Evolutionary conservation across 2,329 filamentous ascomycete species (phyloP).

Genomic region (Raffaelea deltoideospora): DNA sequence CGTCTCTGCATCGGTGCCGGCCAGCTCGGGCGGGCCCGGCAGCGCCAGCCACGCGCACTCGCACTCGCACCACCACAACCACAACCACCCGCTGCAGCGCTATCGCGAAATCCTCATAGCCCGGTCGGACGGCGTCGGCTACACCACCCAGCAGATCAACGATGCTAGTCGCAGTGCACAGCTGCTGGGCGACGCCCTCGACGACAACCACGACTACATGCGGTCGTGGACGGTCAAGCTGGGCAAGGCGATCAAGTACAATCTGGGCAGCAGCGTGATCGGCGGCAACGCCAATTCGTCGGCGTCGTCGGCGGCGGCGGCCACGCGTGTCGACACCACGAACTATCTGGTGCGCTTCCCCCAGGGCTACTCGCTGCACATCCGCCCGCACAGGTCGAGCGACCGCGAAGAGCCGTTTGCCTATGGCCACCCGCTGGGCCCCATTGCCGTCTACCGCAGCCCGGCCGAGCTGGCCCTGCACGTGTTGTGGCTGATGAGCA

Average conservation of each 20-base stretch:
- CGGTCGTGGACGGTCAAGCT: slow-evolving; percentile 11
- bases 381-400: slow-evolving; percentile 7
- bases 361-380: slow-evolving; percentile 9
- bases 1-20: too few relatives aligned
- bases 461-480: slow-evolving; percentile 38
- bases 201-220: slow-evolving; percentile 7
- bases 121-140: slow-evolving; percentile 9
- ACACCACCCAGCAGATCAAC: slow-evolving; percentile 11
- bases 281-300: background rate
- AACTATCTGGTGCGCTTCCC: slow-evolving; percentile 10
- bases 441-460: slow-evolving; percentile 24
- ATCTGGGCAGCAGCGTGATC: slow-evolving; percentile 6
- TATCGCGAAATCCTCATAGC: slow-evolving; percentile 9
- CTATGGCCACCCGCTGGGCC: slow-evolving; percentile 10
- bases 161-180: slow-evolving; percentile 9
- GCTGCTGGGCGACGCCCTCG: slow-evolving; percentile 8
- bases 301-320: background rate
- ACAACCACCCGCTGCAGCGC: slow-evolving; percentile 1
- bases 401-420: slow-evolving; percentile 47
- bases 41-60: background rate
- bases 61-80: background rate
- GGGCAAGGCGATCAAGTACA: slow-evolving; percentile 12
- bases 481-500: slow-evolving; percentile 34
- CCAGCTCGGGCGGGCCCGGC: background rate
- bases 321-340: background rate